Conservation (phyloP, 177 flowering plant species). For the Tripterygium wilfordii region DNA sequence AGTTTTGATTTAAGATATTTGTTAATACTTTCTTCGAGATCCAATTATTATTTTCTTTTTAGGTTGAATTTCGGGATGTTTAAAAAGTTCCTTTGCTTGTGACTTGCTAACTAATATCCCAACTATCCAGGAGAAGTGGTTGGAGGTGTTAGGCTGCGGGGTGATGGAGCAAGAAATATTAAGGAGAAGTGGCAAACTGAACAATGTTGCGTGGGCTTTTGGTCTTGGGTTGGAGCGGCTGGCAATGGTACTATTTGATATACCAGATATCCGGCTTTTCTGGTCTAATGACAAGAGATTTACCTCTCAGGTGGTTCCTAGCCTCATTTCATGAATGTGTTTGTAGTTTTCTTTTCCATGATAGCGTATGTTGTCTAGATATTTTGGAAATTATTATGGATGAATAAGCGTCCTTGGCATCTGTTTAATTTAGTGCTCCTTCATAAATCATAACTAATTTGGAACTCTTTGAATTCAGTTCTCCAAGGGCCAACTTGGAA, state of each 20-base stretch:
- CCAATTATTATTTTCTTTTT: no score
- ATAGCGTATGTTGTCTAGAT: no score
- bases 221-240: slow-evolving; percentile 95
- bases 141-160: slow-evolving; percentile 97
- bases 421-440: no score
- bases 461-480: slow-evolving; percentile 39
- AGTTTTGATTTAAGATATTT: no score
- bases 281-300: slow-evolving; percentile 90
- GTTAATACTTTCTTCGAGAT: no score
- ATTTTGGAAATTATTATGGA: no score
- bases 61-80: no score
- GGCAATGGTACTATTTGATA: slow-evolving; percentile 92
- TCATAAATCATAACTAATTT: background rate
- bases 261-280: slow-evolving; percentile 94
- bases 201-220: slow-evolving; percentile 95
- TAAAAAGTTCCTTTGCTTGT: no score
- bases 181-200: slow-evolving; percentile 47
- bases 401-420: no score
- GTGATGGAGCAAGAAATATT: slow-evolving; percentile 91
- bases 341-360: no score
- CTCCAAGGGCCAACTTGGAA: slow-evolving; percentile 57
- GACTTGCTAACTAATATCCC: background rate
- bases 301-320: slow-evolving; percentile 66
- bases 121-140: slow-evolving; percentile 75
- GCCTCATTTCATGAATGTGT: no score